A percentile compares a stretch with the other conserved stretches of the same genome.
Conservation (phyloP, 2,329 filamentous ascomycete genomes). For the Stemphylium vesicarium region DNA sequence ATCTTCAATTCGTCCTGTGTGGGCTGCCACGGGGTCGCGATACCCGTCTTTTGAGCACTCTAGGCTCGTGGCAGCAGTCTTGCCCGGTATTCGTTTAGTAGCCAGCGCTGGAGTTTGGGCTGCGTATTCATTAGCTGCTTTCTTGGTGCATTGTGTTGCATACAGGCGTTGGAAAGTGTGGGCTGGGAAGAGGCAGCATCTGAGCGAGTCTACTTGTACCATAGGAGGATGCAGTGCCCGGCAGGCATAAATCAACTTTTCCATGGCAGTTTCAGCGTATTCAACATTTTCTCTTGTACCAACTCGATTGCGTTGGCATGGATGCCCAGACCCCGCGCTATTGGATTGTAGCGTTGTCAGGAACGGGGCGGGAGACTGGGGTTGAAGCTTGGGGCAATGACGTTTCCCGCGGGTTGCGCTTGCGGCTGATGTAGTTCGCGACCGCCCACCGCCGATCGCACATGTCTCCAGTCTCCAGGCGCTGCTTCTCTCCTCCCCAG, state of each 20-base stretch:
- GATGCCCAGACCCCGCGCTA: conserved; percentile 15
- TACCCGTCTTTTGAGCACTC: conserved; percentile 41
- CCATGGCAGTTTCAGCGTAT: conserved; percentile 15
- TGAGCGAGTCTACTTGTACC: conserved; percentile 29
- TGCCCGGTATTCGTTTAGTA: conserved; percentile 32
- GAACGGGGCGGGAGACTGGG: conserved; percentile 15
- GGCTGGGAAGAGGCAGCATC: conserved; percentile 23
- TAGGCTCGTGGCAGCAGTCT: conserved; percentile 41
- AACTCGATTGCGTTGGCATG: conserved; percentile 11
- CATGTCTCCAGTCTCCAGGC: conserved; percentile 18
- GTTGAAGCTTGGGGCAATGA: conserved; percentile 31
- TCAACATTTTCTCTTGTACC: conserved; percentile 13
- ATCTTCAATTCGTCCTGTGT: conserved; percentile 34
- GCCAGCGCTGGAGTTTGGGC: conserved; percentile 45
- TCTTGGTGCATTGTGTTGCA: conserved; percentile 31
- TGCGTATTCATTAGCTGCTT: conserved; percentile 30
- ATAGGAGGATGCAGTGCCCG: conserved; percentile 20
- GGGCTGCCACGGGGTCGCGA: conserved; percentile 43
- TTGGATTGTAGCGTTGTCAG: conserved; percentile 14
- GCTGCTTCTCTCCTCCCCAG: conserved; percentile 20
- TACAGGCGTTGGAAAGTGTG: conserved; percentile 22
- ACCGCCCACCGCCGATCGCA: conserved; percentile 31
- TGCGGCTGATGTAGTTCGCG: conserved; percentile 30
- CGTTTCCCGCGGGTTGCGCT: conserved; percentile 24
- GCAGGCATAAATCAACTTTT: conserved; percentile 14